phyloP scores from a whole-genome alignment of 768 basidiomycete genomes.

The Pisolithus albus region DNA sequence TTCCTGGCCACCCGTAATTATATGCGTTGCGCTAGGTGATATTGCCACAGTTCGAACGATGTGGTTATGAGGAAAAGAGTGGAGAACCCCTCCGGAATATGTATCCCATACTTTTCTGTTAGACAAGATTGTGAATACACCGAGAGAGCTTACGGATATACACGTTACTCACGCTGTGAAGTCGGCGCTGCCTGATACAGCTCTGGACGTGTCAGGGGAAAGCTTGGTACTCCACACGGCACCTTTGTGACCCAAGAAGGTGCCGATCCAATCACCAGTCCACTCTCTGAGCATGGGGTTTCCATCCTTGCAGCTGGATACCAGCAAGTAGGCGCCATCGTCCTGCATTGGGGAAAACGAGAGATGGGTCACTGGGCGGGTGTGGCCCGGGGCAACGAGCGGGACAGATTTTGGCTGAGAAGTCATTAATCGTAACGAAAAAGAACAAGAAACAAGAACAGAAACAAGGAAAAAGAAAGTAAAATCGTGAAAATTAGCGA shows the following conservation, averaged over 20 bases:
- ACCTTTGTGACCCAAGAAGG: constrained; percentile 84
- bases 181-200: constrained; percentile 91
- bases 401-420: constrained; percentile 61
- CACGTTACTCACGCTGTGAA: constrained; percentile 79
- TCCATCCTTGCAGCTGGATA: constrained; percentile 98
- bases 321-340: constrained; percentile 81
- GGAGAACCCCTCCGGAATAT: constrained; percentile 75
- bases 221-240: constrained; percentile 97
- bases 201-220: constrained; percentile 75
- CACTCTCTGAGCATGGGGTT: constrained; percentile 95
- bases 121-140: constrained; percentile 7
- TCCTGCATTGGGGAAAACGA: constrained; percentile 84
- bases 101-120: constrained; percentile 94
- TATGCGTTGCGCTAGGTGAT: constrained; percentile 58
- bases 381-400: constrained; percentile 81
- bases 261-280: constrained; percentile 99
- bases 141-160: background rate
- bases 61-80: constrained; percentile 98
- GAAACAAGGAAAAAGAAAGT: background rate
- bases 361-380: constrained; percentile 86
- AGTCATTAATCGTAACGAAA: constrained; percentile 47
- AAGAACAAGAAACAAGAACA: background rate
- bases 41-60: constrained; percentile 95
- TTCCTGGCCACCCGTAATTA: constrained; percentile 92
- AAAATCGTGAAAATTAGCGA: background rate